Conservation (phyloP, 345 rosid species). For the thale cress (Arabidopsis thaliana) region TAIR10.1 NC_003070.9:21546501-21547000, state of each 20-base stretch:
- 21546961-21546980: background rate
- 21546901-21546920: conserved; percentile 31
- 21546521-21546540: background rate
- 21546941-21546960: background rate
- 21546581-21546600: background rate
- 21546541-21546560: conserved; percentile 32
- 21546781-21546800: conserved; percentile 18
- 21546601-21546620: background rate
- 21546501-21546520: background rate
- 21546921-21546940: conserved; percentile 18
- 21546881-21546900: background rate
- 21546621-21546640: conserved; percentile 23
- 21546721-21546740: background rate
- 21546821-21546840: background rate
- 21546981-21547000: conserved; percentile 1
- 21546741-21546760: background rate
- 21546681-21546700: background rate
- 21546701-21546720: conserved; percentile 14
- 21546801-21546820: background rate
- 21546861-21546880: conserved; percentile 11
- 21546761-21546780: conserved; percentile 22
- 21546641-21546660: background rate
- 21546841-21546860: conserved; percentile 15
- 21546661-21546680: background rate
- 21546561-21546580: conserved; percentile 11